Percentiles rank a stretch among this genome's conserved stretches.
Conservation (phyloP, 2,329 filamentous ascomycete genomes). For the Pseudogymnoascus sp. region DNA sequence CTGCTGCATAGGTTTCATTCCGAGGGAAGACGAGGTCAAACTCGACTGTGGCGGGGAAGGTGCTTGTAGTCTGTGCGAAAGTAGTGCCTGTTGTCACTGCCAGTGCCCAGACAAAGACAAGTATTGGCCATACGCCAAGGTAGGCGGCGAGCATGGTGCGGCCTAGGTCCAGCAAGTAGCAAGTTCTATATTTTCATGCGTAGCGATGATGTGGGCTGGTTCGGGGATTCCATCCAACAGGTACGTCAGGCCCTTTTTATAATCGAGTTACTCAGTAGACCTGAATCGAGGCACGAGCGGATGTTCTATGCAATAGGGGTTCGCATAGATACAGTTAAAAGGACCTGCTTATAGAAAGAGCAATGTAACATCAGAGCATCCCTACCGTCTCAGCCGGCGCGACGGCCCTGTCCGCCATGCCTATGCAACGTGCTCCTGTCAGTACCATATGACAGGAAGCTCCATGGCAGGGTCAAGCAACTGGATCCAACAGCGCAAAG, state of each 20-base stretch:
- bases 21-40: no score
- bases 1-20: not conserved
- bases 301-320: not conserved
- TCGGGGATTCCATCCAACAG: not conserved
- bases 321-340: not conserved
- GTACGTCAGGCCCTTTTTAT: not conserved
- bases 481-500: no score
- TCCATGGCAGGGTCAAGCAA: no score
- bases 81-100: not conserved
- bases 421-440: no score
- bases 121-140: not conserved
- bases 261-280: not conserved
- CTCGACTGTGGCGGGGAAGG: not conserved
- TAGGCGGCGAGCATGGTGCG: not conserved
- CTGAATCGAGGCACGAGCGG: not conserved
- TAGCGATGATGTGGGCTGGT: not conserved
- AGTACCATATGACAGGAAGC: no score
- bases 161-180: not conserved
- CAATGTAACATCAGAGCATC: not conserved
- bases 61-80: not conserved
- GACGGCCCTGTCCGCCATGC: no score
- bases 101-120: not conserved
- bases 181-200: not conserved
- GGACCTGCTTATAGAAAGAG: not conserved
- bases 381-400: no score